Conservation (phyloP, 2,329 filamentous ascomycete genomes). For the Microcyclospora tardicrescens region DNA sequence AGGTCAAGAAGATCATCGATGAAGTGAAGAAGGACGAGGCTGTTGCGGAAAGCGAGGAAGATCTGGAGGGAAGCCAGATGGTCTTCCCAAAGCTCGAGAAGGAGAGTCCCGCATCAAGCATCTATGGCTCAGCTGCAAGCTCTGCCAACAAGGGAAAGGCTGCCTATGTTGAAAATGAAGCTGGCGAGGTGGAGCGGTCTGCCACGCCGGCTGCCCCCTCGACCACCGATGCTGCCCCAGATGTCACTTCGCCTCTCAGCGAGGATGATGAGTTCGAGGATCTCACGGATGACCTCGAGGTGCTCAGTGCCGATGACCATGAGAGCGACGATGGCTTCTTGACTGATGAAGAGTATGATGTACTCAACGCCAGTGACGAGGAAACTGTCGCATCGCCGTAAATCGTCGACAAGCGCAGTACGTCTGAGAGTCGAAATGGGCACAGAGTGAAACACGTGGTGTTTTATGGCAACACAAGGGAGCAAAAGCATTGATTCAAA, state of each 20-base stretch:
- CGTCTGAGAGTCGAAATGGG: too few species aligned
- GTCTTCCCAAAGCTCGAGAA: constrained; percentile 95
- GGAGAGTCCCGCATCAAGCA: constrained; percentile 72
- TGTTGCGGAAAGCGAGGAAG: constrained; percentile 14
- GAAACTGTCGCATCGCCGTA: constrained; percentile 37
- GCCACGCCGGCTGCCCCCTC: constrained; percentile 10
- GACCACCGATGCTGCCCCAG: constrained; percentile 5
- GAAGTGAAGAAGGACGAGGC: constrained; percentile 15
- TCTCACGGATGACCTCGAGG: constrained; percentile 38
- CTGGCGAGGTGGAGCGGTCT: constrained; percentile 39
- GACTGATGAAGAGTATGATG: constrained; percentile 97
- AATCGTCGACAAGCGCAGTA: too few species aligned
- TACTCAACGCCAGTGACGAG: constrained; percentile 87
- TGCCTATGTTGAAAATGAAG: constrained; percentile 45
- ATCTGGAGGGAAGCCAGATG: constrained; percentile 52
- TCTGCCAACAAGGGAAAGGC: constrained; percentile 33
- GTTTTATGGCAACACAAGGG: too few species aligned
- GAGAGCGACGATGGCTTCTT: constrained; percentile 68
- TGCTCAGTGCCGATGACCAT: constrained; percentile 42
- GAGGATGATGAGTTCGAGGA: constrained; percentile 34
- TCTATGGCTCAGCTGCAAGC: constrained; percentile 47
- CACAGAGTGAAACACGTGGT: too few species aligned
- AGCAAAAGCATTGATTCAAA: too few species aligned
- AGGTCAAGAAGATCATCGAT: constrained; percentile 18
- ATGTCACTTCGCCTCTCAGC: constrained; percentile 17